phyloP scores from a whole-genome alignment of 2,329 filamentous ascomycete genomes.

The Lecanosticta acicola region DNA sequence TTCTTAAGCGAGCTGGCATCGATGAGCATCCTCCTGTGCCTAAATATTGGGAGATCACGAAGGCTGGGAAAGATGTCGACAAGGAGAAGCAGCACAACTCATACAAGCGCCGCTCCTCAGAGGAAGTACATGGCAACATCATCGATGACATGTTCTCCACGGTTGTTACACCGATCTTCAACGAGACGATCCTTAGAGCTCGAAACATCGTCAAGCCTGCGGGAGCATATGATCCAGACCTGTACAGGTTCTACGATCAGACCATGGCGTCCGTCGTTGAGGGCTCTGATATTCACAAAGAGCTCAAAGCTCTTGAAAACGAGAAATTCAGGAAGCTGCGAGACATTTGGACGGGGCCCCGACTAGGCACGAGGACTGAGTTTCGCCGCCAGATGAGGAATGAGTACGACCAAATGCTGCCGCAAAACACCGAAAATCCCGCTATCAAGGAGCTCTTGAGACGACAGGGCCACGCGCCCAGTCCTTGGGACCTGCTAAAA shows the following conservation, averaged over 20 bases:
- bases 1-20: slow-evolving; percentile 49
- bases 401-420: slow-evolving; percentile 17
- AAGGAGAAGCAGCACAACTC: neutral
- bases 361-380: slow-evolving; percentile 5
- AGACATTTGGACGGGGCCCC: slow-evolving; percentile 1
- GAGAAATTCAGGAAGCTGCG: slow-evolving; percentile 6
- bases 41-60: slow-evolving; percentile 19
- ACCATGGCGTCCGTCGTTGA: neutral
- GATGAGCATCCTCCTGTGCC: slow-evolving; percentile 43
- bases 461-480: slow-evolving; percentile 13
- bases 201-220: slow-evolving; percentile 5
- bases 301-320: slow-evolving; percentile 9
- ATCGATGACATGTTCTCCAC: slow-evolving; percentile 51
- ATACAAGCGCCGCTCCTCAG: slow-evolving; percentile 1
- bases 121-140: slow-evolving; percentile 42
- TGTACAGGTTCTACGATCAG: slow-evolving; percentile 9
- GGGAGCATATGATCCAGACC: slow-evolving; percentile 1
- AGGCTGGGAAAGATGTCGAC: slow-evolving; percentile 22
- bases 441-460: slow-evolving; percentile 19
- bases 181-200: slow-evolving; percentile 14
- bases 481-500: slow-evolving; percentile 42
- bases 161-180: slow-evolving; percentile 21
- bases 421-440: slow-evolving; percentile 9
- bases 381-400: slow-evolving; percentile 5
- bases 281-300: neutral